Conservation (phyloP, 2,329 filamentous ascomycete species). For the Hypoxylon sp. region DNA sequence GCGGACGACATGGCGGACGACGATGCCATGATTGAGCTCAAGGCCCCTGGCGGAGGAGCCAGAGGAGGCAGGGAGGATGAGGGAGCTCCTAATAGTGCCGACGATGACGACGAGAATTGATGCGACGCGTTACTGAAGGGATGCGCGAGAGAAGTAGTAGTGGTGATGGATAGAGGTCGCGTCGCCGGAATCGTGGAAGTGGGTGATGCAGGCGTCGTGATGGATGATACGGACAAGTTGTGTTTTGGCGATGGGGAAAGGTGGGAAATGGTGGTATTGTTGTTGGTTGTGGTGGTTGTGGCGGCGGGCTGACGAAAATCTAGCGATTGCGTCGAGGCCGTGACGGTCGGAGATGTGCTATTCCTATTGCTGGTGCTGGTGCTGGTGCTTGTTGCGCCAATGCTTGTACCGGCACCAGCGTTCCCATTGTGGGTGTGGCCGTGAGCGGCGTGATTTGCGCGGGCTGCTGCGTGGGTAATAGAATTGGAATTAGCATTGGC, state of each 20-base stretch:
- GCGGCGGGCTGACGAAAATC: slow-evolving; percentile 52
- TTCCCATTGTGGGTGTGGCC: slow-evolving; percentile 33
- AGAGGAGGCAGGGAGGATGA: slow-evolving; percentile 48
- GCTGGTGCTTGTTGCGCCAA: slow-evolving; percentile 19
- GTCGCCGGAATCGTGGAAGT: slow-evolving; percentile 41
- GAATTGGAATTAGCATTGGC: slow-evolving; percentile 41
- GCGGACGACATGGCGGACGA: slow-evolving; percentile 48
- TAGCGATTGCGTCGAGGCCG: slow-evolving; percentile 49
- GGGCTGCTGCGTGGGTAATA: slow-evolving; percentile 32
- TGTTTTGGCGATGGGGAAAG: slow-evolving; percentile 44
- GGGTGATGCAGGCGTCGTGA: slow-evolving; percentile 46
- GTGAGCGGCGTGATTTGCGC: slow-evolving; percentile 28
- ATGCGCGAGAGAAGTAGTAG: slow-evolving; percentile 44
- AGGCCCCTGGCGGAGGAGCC: slow-evolving; percentile 52
- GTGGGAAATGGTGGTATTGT: slow-evolving; percentile 49
- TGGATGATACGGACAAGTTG: slow-evolving; percentile 44
- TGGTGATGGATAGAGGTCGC: slow-evolving; percentile 40
- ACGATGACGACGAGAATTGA: slow-evolving; percentile 38
- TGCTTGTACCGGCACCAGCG: slow-evolving; percentile 23
- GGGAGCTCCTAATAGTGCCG: slow-evolving; percentile 30
- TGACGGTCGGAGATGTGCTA: slow-evolving; percentile 48
- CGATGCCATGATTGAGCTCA: slow-evolving; percentile 52
- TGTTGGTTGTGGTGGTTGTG: slow-evolving; percentile 45
- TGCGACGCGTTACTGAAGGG: slow-evolving; percentile 50
- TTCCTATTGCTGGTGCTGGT: slow-evolving; percentile 38